Percentiles rank a stretch among this genome's conserved stretches.
Evolutionary conservation across 2,329 filamentous ascomycete genomes (phyloP).

Genomic region (Penicillium psychrosexuale): DNA sequence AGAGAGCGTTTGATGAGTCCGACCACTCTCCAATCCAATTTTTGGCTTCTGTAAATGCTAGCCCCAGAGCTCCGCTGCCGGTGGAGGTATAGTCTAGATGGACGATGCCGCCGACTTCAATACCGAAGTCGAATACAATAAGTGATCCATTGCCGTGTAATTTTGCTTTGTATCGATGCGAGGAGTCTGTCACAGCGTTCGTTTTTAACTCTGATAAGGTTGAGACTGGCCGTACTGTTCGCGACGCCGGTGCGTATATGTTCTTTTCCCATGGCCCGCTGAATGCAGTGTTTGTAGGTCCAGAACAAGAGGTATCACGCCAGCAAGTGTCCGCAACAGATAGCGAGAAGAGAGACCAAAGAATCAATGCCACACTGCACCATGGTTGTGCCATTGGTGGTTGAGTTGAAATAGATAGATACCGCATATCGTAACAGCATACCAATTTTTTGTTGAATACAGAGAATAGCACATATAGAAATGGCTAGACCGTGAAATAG

Average conservation of each 20-base stretch:
- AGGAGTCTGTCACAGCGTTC: constrained; percentile 25
- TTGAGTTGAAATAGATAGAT: not conserved
- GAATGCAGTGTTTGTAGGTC: constrained; percentile 51
- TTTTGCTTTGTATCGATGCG: constrained; percentile 28
- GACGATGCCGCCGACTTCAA: constrained; percentile 57
- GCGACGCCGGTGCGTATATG: constrained; percentile 55
- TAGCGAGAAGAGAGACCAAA: constrained; percentile 15
- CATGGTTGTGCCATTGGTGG: constrained; percentile 15
- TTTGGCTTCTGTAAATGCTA: constrained; percentile 51
- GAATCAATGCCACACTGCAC: constrained; percentile 8
- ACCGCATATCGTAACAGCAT: not conserved
- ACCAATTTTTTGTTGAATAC: not conserved
- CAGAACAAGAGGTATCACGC: constrained; percentile 54
- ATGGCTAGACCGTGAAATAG: not conserved
- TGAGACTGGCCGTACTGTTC: constrained; percentile 49
- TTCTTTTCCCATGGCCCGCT: constrained; percentile 57
- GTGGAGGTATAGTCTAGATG: constrained; percentile 50
- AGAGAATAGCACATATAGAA: not conserved
- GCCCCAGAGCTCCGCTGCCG: constrained; percentile 39
- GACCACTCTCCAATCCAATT: constrained; percentile 49
- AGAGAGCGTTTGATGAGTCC: constrained; percentile 49
- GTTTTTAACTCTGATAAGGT: constrained; percentile 40
- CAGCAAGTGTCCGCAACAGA: constrained; percentile 46
- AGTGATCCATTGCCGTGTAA: constrained; percentile 50
- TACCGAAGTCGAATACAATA: constrained; percentile 59